A percentile compares a stretch with the other conserved stretches of the same genome.
These are phyloP conservation scores for Skeletonema grethae DNA, from an alignment of 108 stramenopile species.

Conservation along the genomic window DNA sequence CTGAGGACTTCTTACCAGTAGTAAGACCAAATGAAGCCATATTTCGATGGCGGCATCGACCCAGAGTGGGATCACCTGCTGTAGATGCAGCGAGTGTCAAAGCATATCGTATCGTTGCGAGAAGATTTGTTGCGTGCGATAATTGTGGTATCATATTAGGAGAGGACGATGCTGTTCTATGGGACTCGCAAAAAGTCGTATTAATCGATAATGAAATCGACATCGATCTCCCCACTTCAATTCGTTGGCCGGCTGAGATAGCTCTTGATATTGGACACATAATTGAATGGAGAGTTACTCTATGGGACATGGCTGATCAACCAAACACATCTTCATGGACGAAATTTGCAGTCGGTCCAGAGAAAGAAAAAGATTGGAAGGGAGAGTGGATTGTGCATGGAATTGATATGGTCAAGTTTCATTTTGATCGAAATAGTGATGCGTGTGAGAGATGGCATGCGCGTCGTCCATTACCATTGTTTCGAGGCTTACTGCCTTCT, in stretches of 20 bases:
- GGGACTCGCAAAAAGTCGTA: neutral
- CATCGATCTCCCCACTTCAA: no score
- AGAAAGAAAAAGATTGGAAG: slow-evolving; percentile 26
- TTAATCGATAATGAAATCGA: slow-evolving; percentile 19
- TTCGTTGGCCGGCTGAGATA: no score
- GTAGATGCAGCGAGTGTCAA: slow-evolving; percentile 18
- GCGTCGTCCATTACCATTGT: slow-evolving; percentile 28
- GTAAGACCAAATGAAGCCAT: slow-evolving; percentile 8
- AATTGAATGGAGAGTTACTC: slow-evolving; percentile 16
- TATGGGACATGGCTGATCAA: slow-evolving; percentile 5
- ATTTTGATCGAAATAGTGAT: neutral
- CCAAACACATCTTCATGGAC: slow-evolving; percentile 11
- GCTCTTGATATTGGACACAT: slow-evolving; percentile 17
- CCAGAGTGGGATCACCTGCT: slow-evolving; percentile 15
- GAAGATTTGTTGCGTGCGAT: neutral
- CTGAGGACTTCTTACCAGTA: slow-evolving; percentile 40
- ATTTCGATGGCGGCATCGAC: slow-evolving; percentile 39
- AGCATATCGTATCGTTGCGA: slow-evolving; percentile 26
- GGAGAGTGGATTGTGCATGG: slow-evolving; percentile 40
- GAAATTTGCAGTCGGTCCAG: slow-evolving; percentile 37
- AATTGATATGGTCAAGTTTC: slow-evolving; percentile 30
- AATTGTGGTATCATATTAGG: no score
- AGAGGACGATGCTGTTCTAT: neutral
- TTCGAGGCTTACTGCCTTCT: slow-evolving; percentile 19
- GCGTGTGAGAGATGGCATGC: slow-evolving; percentile 31